Percentiles rank a stretch among this genome's conserved stretches.
Conservation (phyloP, 2,329 filamentous ascomycete genomes). For the Talaromyces marneffei region DNA sequence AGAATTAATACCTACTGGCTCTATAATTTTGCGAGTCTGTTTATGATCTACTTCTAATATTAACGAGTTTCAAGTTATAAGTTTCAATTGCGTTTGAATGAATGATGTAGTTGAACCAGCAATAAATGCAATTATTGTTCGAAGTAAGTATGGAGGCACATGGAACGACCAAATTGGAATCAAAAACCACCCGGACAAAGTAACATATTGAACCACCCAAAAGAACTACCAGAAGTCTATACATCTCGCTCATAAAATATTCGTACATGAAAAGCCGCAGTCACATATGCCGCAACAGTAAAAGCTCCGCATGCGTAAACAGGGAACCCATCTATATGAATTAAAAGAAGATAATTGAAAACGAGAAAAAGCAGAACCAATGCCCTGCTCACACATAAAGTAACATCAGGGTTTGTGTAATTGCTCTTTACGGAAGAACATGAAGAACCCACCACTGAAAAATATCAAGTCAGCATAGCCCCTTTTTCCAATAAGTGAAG, state of each 20-base stretch:
- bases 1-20: background rate
- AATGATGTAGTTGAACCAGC: too few relatives aligned
- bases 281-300: background rate
- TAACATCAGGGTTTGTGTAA: conserved; percentile 36
- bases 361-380: background rate
- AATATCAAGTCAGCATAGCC: background rate
- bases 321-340: background rate
- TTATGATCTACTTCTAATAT: background rate
- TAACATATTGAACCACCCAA: background rate
- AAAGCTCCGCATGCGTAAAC: background rate
- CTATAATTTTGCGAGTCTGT: background rate
- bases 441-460: conserved; percentile 34
- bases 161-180: background rate
- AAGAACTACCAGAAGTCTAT: background rate
- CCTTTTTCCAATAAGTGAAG: conserved; percentile 24
- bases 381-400: background rate
- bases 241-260: background rate
- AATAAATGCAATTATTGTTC: too few relatives aligned
- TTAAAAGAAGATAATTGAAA: background rate
- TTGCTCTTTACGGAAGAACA: conserved; percentile 44
- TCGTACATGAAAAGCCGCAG: background rate
- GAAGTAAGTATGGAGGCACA: too few relatives aligned
- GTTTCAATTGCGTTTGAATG: background rate
- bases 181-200: too few relatives aligned
- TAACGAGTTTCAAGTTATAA: background rate